phyloP scores from a whole-genome alignment of 2,329 filamentous ascomycete genomes.

The Pseudogymnoascus sp. region DNA sequence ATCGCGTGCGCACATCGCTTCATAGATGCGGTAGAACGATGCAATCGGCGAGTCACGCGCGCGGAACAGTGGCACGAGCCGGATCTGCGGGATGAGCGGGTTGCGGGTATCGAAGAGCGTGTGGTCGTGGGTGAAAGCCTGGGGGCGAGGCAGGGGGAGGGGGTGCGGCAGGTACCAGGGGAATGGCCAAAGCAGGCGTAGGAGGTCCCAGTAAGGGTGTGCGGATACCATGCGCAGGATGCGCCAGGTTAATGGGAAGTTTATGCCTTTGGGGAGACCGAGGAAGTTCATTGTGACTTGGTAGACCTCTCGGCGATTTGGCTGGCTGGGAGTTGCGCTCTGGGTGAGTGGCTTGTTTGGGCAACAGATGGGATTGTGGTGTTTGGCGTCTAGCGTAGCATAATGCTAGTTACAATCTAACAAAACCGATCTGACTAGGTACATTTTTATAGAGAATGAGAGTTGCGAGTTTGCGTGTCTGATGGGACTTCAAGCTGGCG shows the following conservation, averaged over 20 bases:
- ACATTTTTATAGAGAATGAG: not conserved
- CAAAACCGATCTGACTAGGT: not conserved
- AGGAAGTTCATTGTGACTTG: not conserved
- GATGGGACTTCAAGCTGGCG: not conserved
- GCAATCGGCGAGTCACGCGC: constrained; percentile 24
- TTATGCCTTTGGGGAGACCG: not conserved
- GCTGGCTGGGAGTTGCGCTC: not conserved
- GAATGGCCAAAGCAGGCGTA: not conserved
- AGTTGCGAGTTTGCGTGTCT: not conserved
- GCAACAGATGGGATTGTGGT: not conserved
- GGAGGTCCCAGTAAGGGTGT: not conserved
- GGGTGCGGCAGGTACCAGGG: constrained; percentile 14
- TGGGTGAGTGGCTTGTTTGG: not conserved
- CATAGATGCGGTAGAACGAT: constrained; percentile 26
- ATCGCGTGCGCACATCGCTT: constrained; percentile 19
- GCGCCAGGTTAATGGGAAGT: not conserved
- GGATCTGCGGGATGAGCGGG: not conserved
- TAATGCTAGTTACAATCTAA: not conserved
- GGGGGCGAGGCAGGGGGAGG: constrained; percentile 25
- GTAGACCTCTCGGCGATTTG: not conserved
- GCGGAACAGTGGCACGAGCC: constrained; percentile 11
- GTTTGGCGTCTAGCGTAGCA: not conserved
- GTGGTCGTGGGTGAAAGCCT: constrained; percentile 44
- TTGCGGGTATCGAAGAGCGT: constrained; percentile 25
- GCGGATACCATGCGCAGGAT: not conserved